Evolutionary conservation across 331 rosid species (phyloP).

Genomic region (Pyrus hybrid): DNA sequence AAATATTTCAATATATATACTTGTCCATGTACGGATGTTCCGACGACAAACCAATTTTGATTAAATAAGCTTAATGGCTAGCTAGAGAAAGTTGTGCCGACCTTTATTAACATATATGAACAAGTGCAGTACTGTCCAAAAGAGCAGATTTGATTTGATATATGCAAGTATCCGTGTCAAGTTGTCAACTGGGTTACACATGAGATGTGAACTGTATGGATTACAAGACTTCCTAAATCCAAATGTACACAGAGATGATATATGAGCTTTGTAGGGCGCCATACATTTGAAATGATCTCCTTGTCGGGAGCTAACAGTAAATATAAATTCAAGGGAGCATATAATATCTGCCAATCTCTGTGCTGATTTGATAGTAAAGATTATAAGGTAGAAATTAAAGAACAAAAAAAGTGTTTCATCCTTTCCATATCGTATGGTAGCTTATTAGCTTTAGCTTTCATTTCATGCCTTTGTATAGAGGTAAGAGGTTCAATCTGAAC

Average conservation of each 20-base stretch:
- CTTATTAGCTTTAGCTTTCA: background rate
- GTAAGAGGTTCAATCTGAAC: constrained; percentile 5
- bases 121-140: background rate
- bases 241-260: background rate
- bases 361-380: background rate
- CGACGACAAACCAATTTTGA: background rate
- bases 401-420: background rate
- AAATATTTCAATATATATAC: background rate
- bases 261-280: background rate
- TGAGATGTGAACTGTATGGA: background rate
- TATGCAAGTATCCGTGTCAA: background rate
- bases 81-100: background rate
- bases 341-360: background rate
- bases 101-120: background rate
- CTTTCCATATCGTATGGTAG: background rate
- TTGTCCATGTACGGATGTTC: background rate
- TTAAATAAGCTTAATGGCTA: background rate
- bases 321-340: background rate
- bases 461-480: background rate
- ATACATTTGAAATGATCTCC: background rate
- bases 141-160: background rate
- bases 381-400: background rate
- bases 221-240: background rate
- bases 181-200: background rate
- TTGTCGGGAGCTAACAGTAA: background rate